Conservation (phyloP, 352 stramenopile species). For the Phytophthora sansomeana region DNA sequence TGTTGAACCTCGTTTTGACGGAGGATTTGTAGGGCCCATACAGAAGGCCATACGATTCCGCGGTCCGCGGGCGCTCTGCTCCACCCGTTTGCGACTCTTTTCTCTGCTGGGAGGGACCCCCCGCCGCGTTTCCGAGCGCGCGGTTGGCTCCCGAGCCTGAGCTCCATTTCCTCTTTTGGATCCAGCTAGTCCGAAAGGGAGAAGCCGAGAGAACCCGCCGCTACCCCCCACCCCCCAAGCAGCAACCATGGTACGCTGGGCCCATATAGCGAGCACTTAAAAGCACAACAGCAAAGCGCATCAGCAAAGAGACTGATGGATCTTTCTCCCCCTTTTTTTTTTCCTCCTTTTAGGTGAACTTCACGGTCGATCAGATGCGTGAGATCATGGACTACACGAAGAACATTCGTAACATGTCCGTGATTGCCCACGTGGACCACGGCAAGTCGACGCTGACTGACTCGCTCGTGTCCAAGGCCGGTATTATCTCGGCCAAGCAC, state of each 20-base stretch:
- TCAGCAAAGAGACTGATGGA: slow-evolving; percentile 7
- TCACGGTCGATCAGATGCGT: slow-evolving; percentile 99
- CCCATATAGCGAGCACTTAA: too few relatives aligned
- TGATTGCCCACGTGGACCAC: slow-evolving; percentile 99
- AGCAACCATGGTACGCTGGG: slow-evolving; percentile 61
- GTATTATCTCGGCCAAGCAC: slow-evolving; percentile 99
- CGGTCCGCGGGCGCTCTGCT: slow-evolving; percentile 49
- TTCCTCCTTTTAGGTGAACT: slow-evolving; percentile 94
- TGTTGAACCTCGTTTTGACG: slow-evolving; percentile 52
- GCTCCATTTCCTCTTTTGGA: slow-evolving; percentile 73
- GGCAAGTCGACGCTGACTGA: slow-evolving; percentile 99
- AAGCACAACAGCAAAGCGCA: slow-evolving; percentile 2
- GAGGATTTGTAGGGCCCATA: slow-evolving; percentile 49
- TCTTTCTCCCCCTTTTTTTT: not conserved
- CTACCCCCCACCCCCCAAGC: slow-evolving; percentile 33
- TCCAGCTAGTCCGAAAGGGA: slow-evolving; percentile 51
- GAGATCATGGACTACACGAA: slow-evolving; percentile 99
- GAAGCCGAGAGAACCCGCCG: slow-evolving; percentile 36
- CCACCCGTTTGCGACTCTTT: slow-evolving; percentile 63
- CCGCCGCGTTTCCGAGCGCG: slow-evolving; percentile 17
- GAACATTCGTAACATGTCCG: slow-evolving; percentile 99
- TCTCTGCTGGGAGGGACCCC: slow-evolving; percentile 39
- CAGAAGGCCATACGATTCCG: slow-evolving; percentile 7
- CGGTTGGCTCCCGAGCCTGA: slow-evolving; percentile 23
- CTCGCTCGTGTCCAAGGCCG: slow-evolving; percentile 98